A percentile compares a stretch with the other conserved stretches of the same genome.
phyloP scores from a whole-genome alignment of 345 rosid genomes.

The Kernera saxatilis region DNA sequence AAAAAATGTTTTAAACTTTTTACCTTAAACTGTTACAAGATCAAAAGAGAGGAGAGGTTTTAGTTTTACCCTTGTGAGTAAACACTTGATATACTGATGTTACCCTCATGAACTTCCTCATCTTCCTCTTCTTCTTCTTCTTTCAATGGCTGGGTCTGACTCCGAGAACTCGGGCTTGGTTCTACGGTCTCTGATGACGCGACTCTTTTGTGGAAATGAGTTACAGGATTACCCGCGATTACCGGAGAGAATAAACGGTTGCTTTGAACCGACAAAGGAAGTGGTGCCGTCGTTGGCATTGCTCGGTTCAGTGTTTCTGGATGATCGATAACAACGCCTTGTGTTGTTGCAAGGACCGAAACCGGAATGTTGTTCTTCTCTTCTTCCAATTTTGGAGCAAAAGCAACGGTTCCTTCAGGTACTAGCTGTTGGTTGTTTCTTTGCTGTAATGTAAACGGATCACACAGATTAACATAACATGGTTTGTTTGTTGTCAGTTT shows the following conservation, averaged over 20 bases:
- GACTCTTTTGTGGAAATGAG: slow-evolving; percentile 38
- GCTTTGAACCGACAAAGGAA: slow-evolving; percentile 61
- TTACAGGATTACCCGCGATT: slow-evolving; percentile 30
- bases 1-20: neutral
- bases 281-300: slow-evolving; percentile 28
- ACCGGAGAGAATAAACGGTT: slow-evolving; percentile 39
- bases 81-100: slow-evolving; percentile 71
- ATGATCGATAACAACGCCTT: slow-evolving; percentile 35
- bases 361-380: slow-evolving; percentile 34
- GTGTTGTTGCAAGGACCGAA: slow-evolving; percentile 34
- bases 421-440: slow-evolving; percentile 41
- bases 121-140: slow-evolving; percentile 45
- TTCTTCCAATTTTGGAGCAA: slow-evolving; percentile 52
- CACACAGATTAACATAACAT: neutral
- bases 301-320: slow-evolving; percentile 34
- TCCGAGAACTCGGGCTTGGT: slow-evolving; percentile 29
- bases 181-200: slow-evolving; percentile 34
- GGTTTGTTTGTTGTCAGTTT: neutral
- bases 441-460: slow-evolving; percentile 27
- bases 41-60: neutral
- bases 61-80: slow-evolving; percentile 77
- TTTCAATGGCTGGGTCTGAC: slow-evolving; percentile 32
- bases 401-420: slow-evolving; percentile 42
- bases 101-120: slow-evolving; percentile 62
- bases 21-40: neutral